phyloP scores from a whole-genome alignment of 208 protist genomes.

The Trypanosomatidae sp. region DNA sequence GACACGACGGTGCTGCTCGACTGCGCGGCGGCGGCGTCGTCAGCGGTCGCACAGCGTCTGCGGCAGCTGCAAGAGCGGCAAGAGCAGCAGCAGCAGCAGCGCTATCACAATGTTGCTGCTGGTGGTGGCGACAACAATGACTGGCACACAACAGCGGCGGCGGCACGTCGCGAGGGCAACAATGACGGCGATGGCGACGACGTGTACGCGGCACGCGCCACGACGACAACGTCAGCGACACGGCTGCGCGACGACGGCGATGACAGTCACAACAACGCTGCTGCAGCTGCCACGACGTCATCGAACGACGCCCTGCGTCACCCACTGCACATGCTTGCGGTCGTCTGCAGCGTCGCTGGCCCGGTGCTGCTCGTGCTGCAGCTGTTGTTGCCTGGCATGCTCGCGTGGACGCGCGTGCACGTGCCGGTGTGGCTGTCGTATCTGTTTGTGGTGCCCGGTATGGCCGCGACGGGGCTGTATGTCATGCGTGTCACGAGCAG shows the following conservation, averaged over 20 bases:
- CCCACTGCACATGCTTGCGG: conserved; percentile 29
- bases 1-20: no score
- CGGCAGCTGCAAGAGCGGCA: neutral
- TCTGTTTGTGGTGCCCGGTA: conserved; percentile 19
- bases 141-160: neutral
- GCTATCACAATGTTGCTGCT: neutral
- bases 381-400: conserved; percentile 16
- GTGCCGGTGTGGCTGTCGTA: conserved; percentile 24
- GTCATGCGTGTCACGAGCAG: conserved; percentile 16
- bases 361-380: conserved; percentile 25
- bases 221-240: no score
- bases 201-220: neutral
- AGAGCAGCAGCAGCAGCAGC: neutral
- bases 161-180: neutral
- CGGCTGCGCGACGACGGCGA: no score
- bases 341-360: conserved; percentile 30
- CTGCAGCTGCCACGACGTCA: neutral
- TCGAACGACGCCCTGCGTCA: neutral
- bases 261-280: neutral
- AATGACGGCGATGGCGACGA: neutral
- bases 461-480: conserved; percentile 34
- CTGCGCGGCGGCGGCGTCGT: no score
- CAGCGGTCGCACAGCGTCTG: no score
- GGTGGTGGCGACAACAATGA: no score
- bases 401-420: conserved; percentile 29